Conservation (phyloP, 176 grass and related monocot genomes). For the Avena atlantica region DNA sequence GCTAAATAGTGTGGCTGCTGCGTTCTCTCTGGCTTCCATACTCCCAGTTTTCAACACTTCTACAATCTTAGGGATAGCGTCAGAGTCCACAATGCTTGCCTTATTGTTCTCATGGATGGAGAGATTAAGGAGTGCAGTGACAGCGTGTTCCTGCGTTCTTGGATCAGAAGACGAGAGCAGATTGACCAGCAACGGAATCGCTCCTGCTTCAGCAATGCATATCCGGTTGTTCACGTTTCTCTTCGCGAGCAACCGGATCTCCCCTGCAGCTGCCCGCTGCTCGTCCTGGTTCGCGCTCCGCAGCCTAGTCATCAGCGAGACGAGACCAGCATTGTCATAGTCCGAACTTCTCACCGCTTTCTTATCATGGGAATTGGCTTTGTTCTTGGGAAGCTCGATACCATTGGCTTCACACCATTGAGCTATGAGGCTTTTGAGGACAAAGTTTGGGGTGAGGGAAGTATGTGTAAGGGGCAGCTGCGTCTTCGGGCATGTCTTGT, state of each 20-base stretch:
- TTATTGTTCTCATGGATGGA: slow-evolving; percentile 95
- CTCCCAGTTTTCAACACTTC: slow-evolving; percentile 83
- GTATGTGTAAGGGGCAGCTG: slow-evolving; percentile 80
- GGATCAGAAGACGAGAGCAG: slow-evolving; percentile 80
- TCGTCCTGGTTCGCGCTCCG: slow-evolving; percentile 67
- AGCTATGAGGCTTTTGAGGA: slow-evolving; percentile 88
- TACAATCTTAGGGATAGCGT: slow-evolving; percentile 90
- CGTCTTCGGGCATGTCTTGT: slow-evolving; percentile 92
- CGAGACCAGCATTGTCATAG: slow-evolving; percentile 67
- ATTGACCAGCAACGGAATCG: slow-evolving; percentile 80
- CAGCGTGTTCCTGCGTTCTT: slow-evolving; percentile 90
- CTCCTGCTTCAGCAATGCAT: slow-evolving; percentile 87
- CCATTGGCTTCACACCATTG: slow-evolving; percentile 98
- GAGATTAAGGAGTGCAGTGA: slow-evolving; percentile 93
- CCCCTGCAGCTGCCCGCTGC: slow-evolving; percentile 85
- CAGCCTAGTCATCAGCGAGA: slow-evolving; percentile 73
- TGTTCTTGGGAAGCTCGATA: slow-evolving; percentile 80
- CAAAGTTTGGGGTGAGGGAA: slow-evolving; percentile 82
- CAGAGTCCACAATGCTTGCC: slow-evolving; percentile 67
- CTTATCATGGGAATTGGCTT: slow-evolving; percentile 52
- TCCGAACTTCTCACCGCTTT: slow-evolving; percentile 62
- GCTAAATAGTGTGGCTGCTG: slow-evolving; percentile 91
- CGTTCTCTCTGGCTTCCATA: slow-evolving; percentile 98
- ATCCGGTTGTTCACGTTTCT: slow-evolving; percentile 92
- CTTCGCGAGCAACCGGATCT: slow-evolving; percentile 92